Evolutionary conservation across 352 stramenopile genomes (phyloP), one percentile per base, ranked within the genome.

Genomic region (Phytophthora parvispora): DNA sequence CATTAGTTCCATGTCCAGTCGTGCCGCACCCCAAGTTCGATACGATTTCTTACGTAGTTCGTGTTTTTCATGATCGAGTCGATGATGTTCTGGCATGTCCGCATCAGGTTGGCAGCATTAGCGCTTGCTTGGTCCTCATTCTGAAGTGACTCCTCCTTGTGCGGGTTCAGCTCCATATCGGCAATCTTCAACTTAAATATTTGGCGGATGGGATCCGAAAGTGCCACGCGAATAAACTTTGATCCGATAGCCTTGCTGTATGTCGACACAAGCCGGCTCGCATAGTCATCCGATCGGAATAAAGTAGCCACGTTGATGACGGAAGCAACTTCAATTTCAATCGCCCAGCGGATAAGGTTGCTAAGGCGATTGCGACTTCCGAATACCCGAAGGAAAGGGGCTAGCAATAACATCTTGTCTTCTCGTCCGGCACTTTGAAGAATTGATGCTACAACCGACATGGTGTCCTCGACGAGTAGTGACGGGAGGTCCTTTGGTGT

Each of bases 61-160:
- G 82, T 77, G 66, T 95, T 90, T 29, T 75, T 74, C 20, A 94
- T 58, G 52, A 97, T 93, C 32, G 86, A 90, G 53, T 97, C 86
- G 20, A 97, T 81, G 36, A 97, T 91, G 18, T 82, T 70, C 62
- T 97, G 90, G 48, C 90, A 97, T 6, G 86, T 81, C n/a, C 64
- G 62, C 90, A 95, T 97, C 22, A 97, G 69, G 55, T 95, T 96
- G 0, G 78, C 77, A 4, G 90, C 90, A 25, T 96, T 95, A 3
- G 62, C 54, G n/a, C 69, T 52, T 2, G 77, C 69, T 58, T 75
- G 73, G 10, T 51, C 49, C 13, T 78, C 69, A 22, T 85, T 63
- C 24, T 79, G 77, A 7, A 86, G 52, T 24, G 62, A 72, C 55
- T 90, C 85, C 16, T 85, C 61, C 57, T 92, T 87, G 25, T 79